Evolutionary conservation across 768 basidiomycete species (phyloP).

Genomic region (Hysterangium stoloniferum): DNA sequence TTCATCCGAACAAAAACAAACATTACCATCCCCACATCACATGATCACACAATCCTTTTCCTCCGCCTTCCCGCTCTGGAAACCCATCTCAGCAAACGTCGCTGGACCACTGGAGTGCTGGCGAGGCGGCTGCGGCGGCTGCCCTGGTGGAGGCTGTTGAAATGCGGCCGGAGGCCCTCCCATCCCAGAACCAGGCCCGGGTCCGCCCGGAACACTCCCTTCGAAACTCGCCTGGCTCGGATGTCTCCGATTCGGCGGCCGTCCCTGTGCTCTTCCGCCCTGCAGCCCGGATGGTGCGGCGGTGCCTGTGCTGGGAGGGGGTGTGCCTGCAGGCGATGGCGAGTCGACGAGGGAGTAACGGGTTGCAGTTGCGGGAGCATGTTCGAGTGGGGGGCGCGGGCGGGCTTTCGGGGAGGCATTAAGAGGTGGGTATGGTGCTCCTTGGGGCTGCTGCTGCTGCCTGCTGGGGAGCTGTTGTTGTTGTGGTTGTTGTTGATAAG

Average conservation of each 20-base stretch:
- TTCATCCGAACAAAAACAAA: no score
- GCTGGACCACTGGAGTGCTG: constrained; percentile 34
- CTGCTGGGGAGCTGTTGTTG: constrained; percentile 1
- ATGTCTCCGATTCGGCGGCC: constrained; percentile 26
- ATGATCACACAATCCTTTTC: constrained; percentile 84
- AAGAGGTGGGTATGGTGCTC: not conserved
- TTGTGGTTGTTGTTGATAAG: constrained; percentile 14
- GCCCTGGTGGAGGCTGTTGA: constrained; percentile 1
- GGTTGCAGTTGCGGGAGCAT: constrained; percentile 6
- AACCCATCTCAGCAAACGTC: constrained; percentile 94
- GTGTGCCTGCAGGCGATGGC: not conserved
- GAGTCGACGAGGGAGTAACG: constrained; percentile 6
- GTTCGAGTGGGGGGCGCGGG: constrained; percentile 7
- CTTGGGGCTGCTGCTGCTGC: not conserved
- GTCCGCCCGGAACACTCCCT: constrained; percentile 14
- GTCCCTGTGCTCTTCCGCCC: constrained; percentile 21
- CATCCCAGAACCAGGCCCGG: constrained; percentile 10
- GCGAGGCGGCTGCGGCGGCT: not conserved
- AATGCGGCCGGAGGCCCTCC: constrained; percentile 7
- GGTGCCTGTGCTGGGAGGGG: constrained; percentile 25
- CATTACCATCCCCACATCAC: constrained; percentile 35
- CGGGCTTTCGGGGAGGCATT: not conserved
- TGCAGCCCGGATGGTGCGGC: constrained; percentile 20
- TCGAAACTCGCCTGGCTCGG: constrained; percentile 12
- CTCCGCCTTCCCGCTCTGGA: constrained; percentile 67